phyloP scores from a whole-genome alignment of 164 flowering plant species.

The Vitis riparia region DNA sequence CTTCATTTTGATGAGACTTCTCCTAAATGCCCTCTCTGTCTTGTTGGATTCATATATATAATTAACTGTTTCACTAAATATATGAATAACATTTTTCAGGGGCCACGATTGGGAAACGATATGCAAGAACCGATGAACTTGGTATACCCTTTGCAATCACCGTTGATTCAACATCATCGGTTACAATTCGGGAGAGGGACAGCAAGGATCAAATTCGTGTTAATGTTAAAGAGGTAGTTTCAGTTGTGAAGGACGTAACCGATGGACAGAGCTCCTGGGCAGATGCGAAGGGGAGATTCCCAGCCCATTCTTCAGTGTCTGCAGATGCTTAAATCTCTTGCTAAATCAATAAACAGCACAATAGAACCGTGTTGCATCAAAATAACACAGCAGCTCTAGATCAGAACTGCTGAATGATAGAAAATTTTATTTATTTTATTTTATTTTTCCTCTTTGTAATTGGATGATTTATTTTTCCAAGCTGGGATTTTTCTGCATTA shows the following conservation, averaged over 20 bases:
- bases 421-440: too few relatives aligned
- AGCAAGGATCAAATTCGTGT: constrained; percentile 91
- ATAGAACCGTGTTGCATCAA: too few relatives aligned
- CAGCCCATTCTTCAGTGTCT: constrained; percentile 51
- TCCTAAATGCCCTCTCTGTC: too few relatives aligned
- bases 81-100: constrained; percentile 32
- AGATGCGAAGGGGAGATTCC: constrained; percentile 61
- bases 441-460: too few relatives aligned
- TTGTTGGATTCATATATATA: too few relatives aligned
- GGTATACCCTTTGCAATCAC: constrained; percentile 95
- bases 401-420: too few relatives aligned
- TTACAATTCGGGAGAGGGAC: constrained; percentile 91
- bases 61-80: too few relatives aligned
- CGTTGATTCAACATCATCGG: constrained; percentile 67
- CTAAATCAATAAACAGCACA: too few relatives aligned
- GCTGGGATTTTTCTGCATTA: too few relatives aligned
- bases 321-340: constrained; percentile 29
- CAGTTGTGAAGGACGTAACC: constrained; percentile 76
- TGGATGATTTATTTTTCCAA: too few relatives aligned
- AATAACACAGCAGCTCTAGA: too few relatives aligned
- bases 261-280: constrained; percentile 85
- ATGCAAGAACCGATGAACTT: constrained; percentile 96
- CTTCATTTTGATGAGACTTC: too few relatives aligned
- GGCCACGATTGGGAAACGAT: constrained; percentile 92
- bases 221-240: constrained; percentile 66